These are phyloP conservation scores for Solanum etuberosum DNA, from an alignment of 257 asterid species.

Conservation along the genomic window DNA sequence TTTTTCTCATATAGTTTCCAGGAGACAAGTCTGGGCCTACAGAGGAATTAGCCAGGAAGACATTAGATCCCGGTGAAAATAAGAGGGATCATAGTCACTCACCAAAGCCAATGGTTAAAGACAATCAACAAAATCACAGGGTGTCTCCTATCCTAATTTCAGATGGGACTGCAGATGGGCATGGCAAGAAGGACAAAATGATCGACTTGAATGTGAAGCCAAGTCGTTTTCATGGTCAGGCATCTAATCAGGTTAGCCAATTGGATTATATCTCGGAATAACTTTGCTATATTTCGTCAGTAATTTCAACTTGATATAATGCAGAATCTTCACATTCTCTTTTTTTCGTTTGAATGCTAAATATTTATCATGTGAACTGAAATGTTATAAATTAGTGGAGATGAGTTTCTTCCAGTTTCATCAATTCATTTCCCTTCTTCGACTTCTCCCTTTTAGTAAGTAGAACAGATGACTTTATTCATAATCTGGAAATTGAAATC, in stretches of 20 bases:
- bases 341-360: background rate
- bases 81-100: slow-evolving; percentile 26
- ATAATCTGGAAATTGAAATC: background rate
- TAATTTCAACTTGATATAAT: background rate
- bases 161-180: slow-evolving; percentile 17
- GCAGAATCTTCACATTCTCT: background rate
- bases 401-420: background rate
- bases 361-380: background rate
- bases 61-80: slow-evolving; percentile 18
- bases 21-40: slow-evolving; percentile 45
- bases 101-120: slow-evolving; percentile 16
- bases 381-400: background rate
- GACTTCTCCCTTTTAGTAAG: background rate
- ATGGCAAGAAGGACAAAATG: slow-evolving; percentile 36
- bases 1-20: slow-evolving; percentile 53
- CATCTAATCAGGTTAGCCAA: slow-evolving; percentile 16
- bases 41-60: slow-evolving; percentile 41
- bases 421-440: background rate
- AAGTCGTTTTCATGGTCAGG: slow-evolving; percentile 40
- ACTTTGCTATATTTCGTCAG: background rate
- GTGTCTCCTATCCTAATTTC: slow-evolving; percentile 15
- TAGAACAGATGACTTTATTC: background rate
- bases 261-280: background rate
- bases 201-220: slow-evolving; percentile 89
- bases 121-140: slow-evolving; percentile 25